Conservation (phyloP, 176 grass and related monocot genomes). For the Oryza meyeriana region DNA sequence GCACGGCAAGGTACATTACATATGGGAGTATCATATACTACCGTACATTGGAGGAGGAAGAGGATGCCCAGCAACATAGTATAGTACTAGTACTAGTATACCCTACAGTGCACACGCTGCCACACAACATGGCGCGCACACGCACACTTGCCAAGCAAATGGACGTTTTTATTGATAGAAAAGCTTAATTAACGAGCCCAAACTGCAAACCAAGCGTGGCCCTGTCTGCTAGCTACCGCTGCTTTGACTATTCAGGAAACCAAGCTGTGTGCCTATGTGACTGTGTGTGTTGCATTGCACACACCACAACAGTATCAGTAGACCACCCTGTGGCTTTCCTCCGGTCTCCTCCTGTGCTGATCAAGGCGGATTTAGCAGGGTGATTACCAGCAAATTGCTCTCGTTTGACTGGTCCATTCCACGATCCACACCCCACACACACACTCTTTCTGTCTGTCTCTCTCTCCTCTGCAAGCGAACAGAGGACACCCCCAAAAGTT, state of each 20-base stretch:
- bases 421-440: no score
- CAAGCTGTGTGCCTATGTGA: not conserved
- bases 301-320: no score
- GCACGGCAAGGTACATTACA: not conserved
- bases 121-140: not conserved
- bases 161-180: not conserved
- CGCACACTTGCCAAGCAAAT: not conserved
- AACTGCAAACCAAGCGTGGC: not conserved
- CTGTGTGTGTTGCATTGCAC: not conserved
- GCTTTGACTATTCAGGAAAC: constrained; percentile 20
- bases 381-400: not conserved
- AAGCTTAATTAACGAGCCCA: not conserved
- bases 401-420: not conserved
- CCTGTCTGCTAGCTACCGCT: not conserved
- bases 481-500: not conserved
- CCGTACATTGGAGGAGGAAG: no score
- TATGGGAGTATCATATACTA: no score
- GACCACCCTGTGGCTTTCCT: not conserved
- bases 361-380: not conserved
- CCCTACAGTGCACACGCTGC: not conserved
- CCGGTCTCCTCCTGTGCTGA: not conserved
- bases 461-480: not conserved
- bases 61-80: not conserved
- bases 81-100: no score
- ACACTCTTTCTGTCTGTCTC: no score